Evolutionary conservation across 1,284 basidiomycete species (phyloP).

Genomic region (Veloboletus limbatus): DNA sequence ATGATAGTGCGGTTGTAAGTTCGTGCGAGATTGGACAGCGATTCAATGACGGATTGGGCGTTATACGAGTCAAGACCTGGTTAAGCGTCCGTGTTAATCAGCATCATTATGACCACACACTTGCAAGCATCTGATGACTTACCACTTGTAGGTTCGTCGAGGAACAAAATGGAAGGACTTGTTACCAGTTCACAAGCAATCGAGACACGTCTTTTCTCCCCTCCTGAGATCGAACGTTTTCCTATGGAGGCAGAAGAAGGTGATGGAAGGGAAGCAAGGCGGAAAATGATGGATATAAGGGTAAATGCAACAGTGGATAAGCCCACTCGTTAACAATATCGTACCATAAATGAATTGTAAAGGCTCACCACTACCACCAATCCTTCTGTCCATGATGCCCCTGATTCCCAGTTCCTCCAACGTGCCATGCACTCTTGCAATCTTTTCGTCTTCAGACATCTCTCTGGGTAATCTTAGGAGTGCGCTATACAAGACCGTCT

Average conservation of each 20-base stretch:
- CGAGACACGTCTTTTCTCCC: conserved; percentile 92
- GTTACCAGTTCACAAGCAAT: conserved; percentile 99
- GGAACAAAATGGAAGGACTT: conserved; percentile 90
- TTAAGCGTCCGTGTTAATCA: background rate
- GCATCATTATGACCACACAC: background rate
- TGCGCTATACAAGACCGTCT: conserved; percentile 94
- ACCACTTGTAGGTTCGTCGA: conserved; percentile 97
- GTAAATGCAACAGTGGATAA: background rate
- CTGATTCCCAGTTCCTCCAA: conserved; percentile 94
- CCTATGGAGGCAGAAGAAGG: conserved; percentile 39
- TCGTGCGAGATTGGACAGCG: conserved; percentile 79
- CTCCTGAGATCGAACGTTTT: conserved; percentile 87
- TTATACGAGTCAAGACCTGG: conserved; percentile 92
- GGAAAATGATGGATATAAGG: background rate
- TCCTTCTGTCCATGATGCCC: conserved; percentile 85
- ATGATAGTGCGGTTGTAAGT: conserved; percentile 94
- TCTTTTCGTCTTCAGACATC: conserved; percentile 94
- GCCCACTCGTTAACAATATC: background rate
- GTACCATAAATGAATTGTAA: background rate
- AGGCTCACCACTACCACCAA: conserved; percentile 76
- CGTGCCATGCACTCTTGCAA: conserved; percentile 91
- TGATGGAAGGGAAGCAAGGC: background rate
- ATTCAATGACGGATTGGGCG: conserved; percentile 91
- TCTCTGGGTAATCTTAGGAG: conserved; percentile 86
- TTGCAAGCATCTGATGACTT: conserved; percentile 25